Evolutionary conservation across 169 alveolate species (phyloP).

Genomic region (Plasmodium blacklocki): DNA sequence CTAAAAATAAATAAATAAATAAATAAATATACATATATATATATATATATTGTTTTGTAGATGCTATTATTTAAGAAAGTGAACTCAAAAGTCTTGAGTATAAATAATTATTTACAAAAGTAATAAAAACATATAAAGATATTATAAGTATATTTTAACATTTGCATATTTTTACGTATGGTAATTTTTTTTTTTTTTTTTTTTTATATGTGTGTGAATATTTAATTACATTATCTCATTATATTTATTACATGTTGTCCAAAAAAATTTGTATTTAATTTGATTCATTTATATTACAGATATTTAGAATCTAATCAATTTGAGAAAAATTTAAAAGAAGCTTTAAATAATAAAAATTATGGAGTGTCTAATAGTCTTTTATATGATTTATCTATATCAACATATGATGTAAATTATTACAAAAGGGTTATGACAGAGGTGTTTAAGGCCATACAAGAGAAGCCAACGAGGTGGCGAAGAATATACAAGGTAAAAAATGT

Average conservation of each 20-base stretch:
- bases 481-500: slow-evolving; percentile 34
- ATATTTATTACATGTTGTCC: too few relatives aligned
- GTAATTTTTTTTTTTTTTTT: background rate
- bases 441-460: slow-evolving; percentile 71
- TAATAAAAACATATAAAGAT: background rate
- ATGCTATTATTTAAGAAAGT: slow-evolving; percentile 74
- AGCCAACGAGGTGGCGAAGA: slow-evolving; percentile 70
- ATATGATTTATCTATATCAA: slow-evolving; percentile 62
- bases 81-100: slow-evolving; percentile 73
- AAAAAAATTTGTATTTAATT: background rate
- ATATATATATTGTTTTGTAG: slow-evolving; percentile 11
- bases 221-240: background rate
- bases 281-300: background rate
- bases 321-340: slow-evolving; percentile 67
- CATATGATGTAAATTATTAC: slow-evolving; percentile 60
- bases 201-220: background rate
- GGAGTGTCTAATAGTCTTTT: slow-evolving; percentile 72
- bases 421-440: slow-evolving; percentile 52
- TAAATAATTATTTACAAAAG: slow-evolving; percentile 74
- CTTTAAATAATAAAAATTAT: slow-evolving; percentile 62
- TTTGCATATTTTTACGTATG: background rate
- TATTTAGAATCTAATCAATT: slow-evolving; percentile 74
- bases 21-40: too few relatives aligned
- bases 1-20: too few relatives aligned
- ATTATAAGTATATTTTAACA: background rate